Evolutionary conservation across 2,329 filamentous ascomycete genomes (phyloP).

Genomic region (Exophiala calicioides): DNA sequence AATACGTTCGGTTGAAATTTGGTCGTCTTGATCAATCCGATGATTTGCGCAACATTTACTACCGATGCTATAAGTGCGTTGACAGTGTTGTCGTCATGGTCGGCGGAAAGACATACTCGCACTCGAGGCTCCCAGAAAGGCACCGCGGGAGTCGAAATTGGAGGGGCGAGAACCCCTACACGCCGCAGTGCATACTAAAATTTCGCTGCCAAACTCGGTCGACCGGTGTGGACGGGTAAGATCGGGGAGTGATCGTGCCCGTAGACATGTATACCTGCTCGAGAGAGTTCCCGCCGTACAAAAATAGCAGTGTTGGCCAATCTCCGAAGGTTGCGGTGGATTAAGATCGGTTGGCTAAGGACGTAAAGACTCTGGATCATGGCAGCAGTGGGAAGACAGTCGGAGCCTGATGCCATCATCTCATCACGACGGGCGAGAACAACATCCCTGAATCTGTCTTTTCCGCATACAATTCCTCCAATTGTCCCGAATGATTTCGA

Average conservation of each 20-base stretch:
- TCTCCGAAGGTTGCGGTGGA: conserved; percentile 5
- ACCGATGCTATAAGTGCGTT: conserved; percentile 4
- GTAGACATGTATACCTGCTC: conserved; percentile 10
- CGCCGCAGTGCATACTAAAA: conserved; percentile 12
- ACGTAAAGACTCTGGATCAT: conserved; percentile 13
- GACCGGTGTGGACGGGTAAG: conserved; percentile 10
- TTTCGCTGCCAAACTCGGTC: conserved; percentile 15
- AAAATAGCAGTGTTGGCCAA: background rate
- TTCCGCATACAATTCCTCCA: conserved; percentile 14
- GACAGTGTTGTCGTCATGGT: conserved; percentile 8
- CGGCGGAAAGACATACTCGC: conserved; percentile 16
- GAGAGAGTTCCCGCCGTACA: conserved; percentile 6
- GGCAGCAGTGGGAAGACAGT: conserved; percentile 7
- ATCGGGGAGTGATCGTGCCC: conserved; percentile 10
- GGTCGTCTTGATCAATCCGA: conserved; percentile 5
- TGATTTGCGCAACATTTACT: conserved; percentile 4
- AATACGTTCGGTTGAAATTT: background rate
- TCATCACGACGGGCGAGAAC: conserved; percentile 7
- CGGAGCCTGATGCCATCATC: conserved; percentile 6
- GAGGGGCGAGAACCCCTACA: conserved; percentile 11
- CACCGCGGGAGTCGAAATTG: conserved; percentile 9
- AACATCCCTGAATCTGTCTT: conserved; percentile 1
- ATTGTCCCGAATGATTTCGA: conserved; percentile 13
- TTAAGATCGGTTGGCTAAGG: conserved; percentile 6
- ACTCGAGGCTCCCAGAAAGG: conserved; percentile 18